Evolutionary conservation across 202 grass and related monocot species (phyloP), one percentile per base, ranked within the genome.

Genomic region (Saccharum hybrid): DNA sequence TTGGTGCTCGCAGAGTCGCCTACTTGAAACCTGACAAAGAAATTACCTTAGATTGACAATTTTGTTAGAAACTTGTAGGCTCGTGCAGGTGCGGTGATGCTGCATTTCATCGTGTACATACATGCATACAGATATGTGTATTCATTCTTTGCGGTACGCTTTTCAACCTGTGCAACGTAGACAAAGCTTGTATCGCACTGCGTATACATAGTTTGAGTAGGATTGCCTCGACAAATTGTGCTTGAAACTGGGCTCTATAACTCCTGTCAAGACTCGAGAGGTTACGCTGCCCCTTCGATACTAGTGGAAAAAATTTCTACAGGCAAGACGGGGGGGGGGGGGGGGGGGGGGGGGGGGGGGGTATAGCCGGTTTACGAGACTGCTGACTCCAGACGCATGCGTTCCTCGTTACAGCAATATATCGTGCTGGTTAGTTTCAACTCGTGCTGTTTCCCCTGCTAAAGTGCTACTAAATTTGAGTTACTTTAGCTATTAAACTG

Each of bases 61-160:
- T 99, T 99, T 99, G 97, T 76, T 94, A 96, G 97, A 75, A 80
- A 71, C 80, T 83, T 78, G 56, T 92, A 89, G 93, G 86, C 72
- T 73, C 49, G 45, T 38, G 74, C 76, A 81, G 82, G 57, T 75
- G 79, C 14, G 66, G 72, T 26, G 14, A 68, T 84, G 71, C 54
- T 74, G 71, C 81, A 85, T 90, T 86, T 80, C 81, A 79, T 75
- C 83, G 66, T 89, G 86, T 84, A 85, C 79, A 86, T 90, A 84
- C 86, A 78, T 92, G 89, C 86, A 72, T 84, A 49, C 81, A 80
- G 64, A 68, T 82, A 26, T 90, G 84, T 81, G 52, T 79, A 57
- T 72, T 45, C 76, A 84, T 90, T 90, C 81, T 84, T 90, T 81
- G 57, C 66, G 31, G 71, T 71, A 75, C 69, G 69, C 69, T 74